Conservation (phyloP, 163 green algal species). For the Trebouxiophyceae sp. region DNA sequence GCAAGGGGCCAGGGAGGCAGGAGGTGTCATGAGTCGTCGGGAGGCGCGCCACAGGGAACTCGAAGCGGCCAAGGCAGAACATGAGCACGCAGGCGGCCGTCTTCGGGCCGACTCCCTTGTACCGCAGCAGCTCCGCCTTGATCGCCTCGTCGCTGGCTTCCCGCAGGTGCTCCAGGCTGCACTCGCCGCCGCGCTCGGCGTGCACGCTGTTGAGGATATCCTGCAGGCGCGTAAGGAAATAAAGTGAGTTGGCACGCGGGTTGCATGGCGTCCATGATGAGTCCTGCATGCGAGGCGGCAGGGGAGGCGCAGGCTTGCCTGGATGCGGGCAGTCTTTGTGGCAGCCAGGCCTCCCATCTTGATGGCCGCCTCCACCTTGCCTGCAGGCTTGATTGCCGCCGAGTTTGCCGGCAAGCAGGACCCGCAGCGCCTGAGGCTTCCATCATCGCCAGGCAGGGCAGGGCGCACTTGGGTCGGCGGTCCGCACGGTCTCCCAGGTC, state of each 20-base stretch:
- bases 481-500: slow-evolving; percentile 46
- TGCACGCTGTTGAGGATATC: slow-evolving; percentile 50
- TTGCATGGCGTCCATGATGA: too few relatives aligned
- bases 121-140: slow-evolving; percentile 45
- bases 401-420: too few relatives aligned
- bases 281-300: too few relatives aligned
- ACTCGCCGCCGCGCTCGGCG: slow-evolving; percentile 32
- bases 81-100: slow-evolving; percentile 66
- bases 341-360: slow-evolving; percentile 54
- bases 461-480: too few relatives aligned
- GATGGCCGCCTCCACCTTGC: slow-evolving; percentile 36
- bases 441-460: too few relatives aligned
- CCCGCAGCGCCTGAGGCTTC: too few relatives aligned
- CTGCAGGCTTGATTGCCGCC: slow-evolving; percentile 7
- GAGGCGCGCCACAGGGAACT: slow-evolving; percentile 51
- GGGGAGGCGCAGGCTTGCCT: too few relatives aligned
- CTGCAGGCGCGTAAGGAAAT: too few relatives aligned
- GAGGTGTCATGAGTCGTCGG: too few relatives aligned
- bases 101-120: slow-evolving; percentile 74
- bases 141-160: slow-evolving; percentile 25
- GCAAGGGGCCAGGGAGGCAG: too few relatives aligned
- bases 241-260: too few relatives aligned
- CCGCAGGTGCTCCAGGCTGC: slow-evolving; percentile 55
- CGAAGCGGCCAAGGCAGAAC: slow-evolving; percentile 48
- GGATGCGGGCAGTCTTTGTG: slow-evolving; percentile 60